phyloP scores from a whole-genome alignment of 176 grass and related monocot species.

The Aechmea fasciata region DNA sequence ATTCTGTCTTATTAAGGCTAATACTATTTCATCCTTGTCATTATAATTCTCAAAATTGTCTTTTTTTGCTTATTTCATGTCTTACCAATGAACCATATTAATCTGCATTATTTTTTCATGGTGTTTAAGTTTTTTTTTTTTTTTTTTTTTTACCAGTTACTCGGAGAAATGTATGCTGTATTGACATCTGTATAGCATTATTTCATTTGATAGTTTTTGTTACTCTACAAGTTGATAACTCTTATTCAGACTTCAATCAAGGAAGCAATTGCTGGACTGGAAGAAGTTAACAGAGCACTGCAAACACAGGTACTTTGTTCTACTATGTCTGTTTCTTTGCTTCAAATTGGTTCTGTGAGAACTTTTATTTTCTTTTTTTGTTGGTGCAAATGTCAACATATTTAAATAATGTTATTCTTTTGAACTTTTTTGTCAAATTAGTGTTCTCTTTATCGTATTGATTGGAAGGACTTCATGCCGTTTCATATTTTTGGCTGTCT shows the following conservation, averaged over 20 bases:
- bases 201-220: conserved; percentile 1
- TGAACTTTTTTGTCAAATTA: too few relatives aligned
- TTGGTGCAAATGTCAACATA: background rate
- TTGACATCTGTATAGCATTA: background rate
- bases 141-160: too few relatives aligned
- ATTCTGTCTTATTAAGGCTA: too few relatives aligned
- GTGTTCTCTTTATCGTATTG: too few relatives aligned
- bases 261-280: conserved; percentile 58
- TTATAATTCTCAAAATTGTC: too few relatives aligned
- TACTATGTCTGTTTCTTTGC: conserved; percentile 25
- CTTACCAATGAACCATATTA: too few relatives aligned
- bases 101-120: too few relatives aligned
- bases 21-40: too few relatives aligned
- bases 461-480: background rate
- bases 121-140: too few relatives aligned
- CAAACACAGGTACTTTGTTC: conserved; percentile 46
- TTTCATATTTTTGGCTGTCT: background rate
- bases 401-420: background rate
- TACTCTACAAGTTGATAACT: background rate
- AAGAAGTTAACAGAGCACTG: conserved; percentile 45
- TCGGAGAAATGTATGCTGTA: too few relatives aligned
- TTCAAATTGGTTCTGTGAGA: conserved; percentile 9
- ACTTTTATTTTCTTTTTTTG: background rate
- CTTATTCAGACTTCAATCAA: conserved; percentile 33
- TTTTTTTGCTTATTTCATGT: too few relatives aligned